Base-by-base conservation (phyloP, 2,329 filamentous ascomycete genomes). In the Ophiostoma ulmi region DNA sequence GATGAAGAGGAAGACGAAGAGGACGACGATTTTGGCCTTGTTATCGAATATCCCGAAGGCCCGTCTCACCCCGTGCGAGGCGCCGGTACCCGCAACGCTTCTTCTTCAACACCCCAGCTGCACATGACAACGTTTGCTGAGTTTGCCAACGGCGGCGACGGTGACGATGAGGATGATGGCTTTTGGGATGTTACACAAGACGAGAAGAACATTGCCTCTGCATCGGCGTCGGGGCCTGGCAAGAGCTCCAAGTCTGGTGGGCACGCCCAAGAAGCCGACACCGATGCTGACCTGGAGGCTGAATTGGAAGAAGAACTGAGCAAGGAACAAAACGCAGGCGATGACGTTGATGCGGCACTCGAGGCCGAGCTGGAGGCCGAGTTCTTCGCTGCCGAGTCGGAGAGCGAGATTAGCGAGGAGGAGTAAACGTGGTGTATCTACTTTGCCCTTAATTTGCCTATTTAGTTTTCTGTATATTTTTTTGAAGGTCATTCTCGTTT, bases 381-480 rank as follows among this genome's bases (percentile, higher is more conserved):
- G 74, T 80, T 89, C 76, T 80, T 89, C 76, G 85, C 86, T 74
- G 85, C 85, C 8, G 84, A 83, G 55, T 55, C 82, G 69, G 87
- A 90, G 77, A 90, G 87, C 74, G 87, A 88, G 74, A 87, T 90
- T 70, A 90, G 88, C 74, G 88, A 90, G 76, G 88, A 90, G 77
- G 88, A 90, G 76, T 90, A 35, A 65, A 22, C 35, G 7, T 35
- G 17, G 1, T 1, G 55, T 31, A 13, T 61, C 26, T 61, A 5
- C 31, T 64, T 38, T 64, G 14, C 14, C 20, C 20, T 13, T 64
- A 7, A 17, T 39, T 63, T 41, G 44, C 17, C 26, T 48, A 22
- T n/a, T 70, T 35, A 35, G 35, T 67, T 41, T 61, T 41, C 31
- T 17, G 17, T 22, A 8, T 26, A 13, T 10, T 55, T 66, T 17